A percentile compares a stretch with the other conserved stretches of the same genome.
Conservation (phyloP, 2,329 filamentous ascomycete species). For the Hymenoscyphus linearis region DNA sequence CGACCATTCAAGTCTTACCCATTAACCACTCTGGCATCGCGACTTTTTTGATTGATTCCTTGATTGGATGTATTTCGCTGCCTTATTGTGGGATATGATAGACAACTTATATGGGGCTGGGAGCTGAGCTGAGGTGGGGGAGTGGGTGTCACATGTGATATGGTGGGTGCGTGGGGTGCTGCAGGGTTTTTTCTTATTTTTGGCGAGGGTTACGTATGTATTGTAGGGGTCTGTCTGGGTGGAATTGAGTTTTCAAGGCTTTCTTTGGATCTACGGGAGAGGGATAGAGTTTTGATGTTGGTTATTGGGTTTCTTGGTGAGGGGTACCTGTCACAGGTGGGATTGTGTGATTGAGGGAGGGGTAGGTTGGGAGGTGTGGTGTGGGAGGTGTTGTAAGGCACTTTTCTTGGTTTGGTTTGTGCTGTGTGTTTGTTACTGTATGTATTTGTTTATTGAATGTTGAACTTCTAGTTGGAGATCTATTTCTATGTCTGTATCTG, state of each 20-base stretch:
- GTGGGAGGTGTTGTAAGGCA: too few relatives aligned
- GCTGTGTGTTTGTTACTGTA: not conserved
- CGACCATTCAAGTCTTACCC: constrained; percentile 20
- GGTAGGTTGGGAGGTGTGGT: too few relatives aligned
- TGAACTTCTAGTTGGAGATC: not conserved
- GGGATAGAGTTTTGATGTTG: too few relatives aligned
- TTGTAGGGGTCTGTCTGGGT: too few relatives aligned
- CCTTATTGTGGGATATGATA: not conserved
- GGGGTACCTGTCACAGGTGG: too few relatives aligned
- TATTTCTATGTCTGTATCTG: not conserved
- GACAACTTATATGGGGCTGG: not conserved
- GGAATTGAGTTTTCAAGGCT: too few relatives aligned
- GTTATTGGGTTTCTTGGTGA: too few relatives aligned
- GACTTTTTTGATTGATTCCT: constrained; percentile 1
- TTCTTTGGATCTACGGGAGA: too few relatives aligned
- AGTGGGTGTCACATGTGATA: not conserved
- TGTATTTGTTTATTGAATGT: not conserved
- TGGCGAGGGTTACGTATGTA: not conserved
- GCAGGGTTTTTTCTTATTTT: not conserved
- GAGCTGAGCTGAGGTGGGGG: not conserved
- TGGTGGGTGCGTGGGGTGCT: not conserved
- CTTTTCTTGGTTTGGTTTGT: too few relatives aligned
- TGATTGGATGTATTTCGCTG: not conserved
- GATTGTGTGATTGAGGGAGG: too few relatives aligned
- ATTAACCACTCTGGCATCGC: constrained; percentile 20